A percentile compares a stretch with the other conserved stretches of the same genome.
phyloP scores from a whole-genome alignment of 176 grass and related monocot genomes.

The Chrysopogon serrulatus region DNA sequence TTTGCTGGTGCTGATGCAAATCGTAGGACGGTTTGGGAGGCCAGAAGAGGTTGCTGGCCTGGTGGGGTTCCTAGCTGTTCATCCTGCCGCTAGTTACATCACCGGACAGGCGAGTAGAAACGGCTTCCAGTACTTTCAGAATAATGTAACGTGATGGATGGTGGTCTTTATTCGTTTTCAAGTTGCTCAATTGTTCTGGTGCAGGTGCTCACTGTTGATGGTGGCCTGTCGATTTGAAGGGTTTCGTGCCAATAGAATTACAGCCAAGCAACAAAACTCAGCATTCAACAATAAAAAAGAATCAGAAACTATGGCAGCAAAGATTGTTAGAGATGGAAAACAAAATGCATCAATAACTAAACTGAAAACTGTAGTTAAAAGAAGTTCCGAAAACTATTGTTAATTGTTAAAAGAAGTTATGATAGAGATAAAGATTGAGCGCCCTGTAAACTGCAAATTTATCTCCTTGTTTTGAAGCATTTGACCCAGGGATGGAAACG shows the following conservation, averaged over 20 bases:
- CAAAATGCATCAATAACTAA: too few species aligned
- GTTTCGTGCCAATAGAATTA: neutral
- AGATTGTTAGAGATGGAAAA: too few species aligned
- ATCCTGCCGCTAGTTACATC: constrained; percentile 55
- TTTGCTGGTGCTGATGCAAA: constrained; percentile 11
- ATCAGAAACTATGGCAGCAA: neutral
- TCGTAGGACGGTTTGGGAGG: constrained; percentile 51
- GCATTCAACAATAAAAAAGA: too few species aligned
- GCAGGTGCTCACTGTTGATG: constrained; percentile 83
- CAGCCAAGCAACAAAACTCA: neutral
- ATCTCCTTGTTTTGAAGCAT: too few species aligned
- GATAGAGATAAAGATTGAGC: too few species aligned
- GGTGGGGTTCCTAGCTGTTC: constrained; percentile 54
- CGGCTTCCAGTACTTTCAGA: neutral
- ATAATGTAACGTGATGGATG: neutral
- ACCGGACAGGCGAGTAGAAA: constrained; percentile 40
- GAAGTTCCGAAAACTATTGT: too few species aligned
- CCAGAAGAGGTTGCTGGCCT: constrained; percentile 58
- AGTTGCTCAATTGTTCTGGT: neutral
- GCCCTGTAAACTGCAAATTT: too few species aligned
- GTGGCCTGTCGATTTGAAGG: constrained; percentile 71
- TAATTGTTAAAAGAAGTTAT: too few species aligned
- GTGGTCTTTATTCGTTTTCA: neutral
- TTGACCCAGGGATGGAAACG: too few species aligned
- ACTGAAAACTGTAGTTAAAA: too few species aligned